These are phyloP conservation scores for Nemania sp. DNA, from an alignment of 2,329 filamentous ascomycete genomes.

Conservation along the genomic window DNA sequence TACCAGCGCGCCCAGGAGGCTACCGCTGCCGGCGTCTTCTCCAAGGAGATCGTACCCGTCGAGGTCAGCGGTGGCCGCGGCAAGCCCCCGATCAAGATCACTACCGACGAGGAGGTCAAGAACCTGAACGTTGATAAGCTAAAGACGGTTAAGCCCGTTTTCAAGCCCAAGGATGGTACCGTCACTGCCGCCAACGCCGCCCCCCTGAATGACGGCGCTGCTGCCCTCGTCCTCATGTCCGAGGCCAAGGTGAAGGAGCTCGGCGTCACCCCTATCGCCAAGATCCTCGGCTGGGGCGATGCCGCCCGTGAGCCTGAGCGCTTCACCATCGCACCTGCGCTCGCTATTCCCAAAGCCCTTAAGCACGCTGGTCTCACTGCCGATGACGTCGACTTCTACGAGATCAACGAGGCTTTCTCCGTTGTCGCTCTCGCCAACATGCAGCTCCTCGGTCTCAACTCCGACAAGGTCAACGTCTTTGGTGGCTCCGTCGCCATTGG, in stretches of 20 bases:
- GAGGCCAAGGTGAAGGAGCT: conserved; percentile 93
- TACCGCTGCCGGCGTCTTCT: conserved; percentile 78
- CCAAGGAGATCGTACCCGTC: conserved; percentile 84
- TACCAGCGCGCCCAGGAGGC: conserved; percentile 77
- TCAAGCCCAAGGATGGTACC: conserved; percentile 78
- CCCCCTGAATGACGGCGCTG: conserved; percentile 91
- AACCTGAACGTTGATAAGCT: conserved; percentile 88
- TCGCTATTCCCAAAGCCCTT: conserved; percentile 96
- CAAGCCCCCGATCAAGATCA: conserved; percentile 80
- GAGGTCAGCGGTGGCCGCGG: conserved; percentile 86
- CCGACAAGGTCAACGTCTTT: conserved; percentile 91
- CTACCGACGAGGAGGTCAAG: conserved; percentile 93
- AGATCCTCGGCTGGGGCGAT: conserved; percentile 97
- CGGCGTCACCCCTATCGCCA: conserved; percentile 86
- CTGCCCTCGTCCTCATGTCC: conserved; percentile 89
- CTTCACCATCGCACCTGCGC: conserved; percentile 91
- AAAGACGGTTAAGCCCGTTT: conserved; percentile 80
- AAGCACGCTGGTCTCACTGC: conserved; percentile 86
- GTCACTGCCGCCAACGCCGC: conserved; percentile 97
- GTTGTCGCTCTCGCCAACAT: conserved; percentile 96
- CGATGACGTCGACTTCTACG: conserved; percentile 84
- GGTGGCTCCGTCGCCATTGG: conserved; percentile 95
- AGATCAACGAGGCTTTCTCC: conserved; percentile 99
- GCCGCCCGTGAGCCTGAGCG: conserved; percentile 88
- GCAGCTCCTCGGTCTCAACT: conserved; percentile 78